Conservation (phyloP, 345 rosid species). For the Brassica carinata region DNA sequence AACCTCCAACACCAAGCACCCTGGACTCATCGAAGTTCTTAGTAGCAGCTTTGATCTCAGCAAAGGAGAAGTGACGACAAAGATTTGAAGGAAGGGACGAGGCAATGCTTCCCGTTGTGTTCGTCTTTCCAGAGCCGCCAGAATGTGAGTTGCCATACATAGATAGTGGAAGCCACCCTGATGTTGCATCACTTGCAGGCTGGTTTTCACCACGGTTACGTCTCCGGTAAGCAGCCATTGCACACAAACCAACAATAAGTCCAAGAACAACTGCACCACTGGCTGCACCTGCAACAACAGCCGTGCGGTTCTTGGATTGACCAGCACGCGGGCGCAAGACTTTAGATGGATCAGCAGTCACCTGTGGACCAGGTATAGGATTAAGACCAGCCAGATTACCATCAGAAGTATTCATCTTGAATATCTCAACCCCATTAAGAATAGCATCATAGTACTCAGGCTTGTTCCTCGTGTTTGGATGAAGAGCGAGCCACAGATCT, state of each 20-base stretch:
- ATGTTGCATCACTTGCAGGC: background rate
- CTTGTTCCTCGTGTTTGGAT: background rate
- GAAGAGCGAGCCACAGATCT: background rate
- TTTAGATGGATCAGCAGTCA: background rate
- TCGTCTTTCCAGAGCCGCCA: slow-evolving; percentile 54
- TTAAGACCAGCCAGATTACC: background rate
- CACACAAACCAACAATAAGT: background rate
- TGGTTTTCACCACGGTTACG: slow-evolving; percentile 49
- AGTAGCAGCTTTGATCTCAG: slow-evolving; percentile 92
- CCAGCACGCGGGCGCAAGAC: background rate
- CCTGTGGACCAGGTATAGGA: background rate
- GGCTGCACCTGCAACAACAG: slow-evolving; percentile 43
- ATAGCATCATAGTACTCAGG: background rate
- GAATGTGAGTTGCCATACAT: slow-evolving; percentile 96
- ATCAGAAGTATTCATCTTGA: background rate
- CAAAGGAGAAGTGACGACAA: slow-evolving; percentile 95
- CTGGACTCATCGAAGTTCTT: slow-evolving; percentile 89
- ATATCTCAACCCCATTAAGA: background rate
- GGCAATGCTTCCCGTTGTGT: slow-evolving; percentile 75
- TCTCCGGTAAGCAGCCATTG: background rate
- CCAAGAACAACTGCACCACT: slow-evolving; percentile 41
- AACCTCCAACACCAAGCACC: slow-evolving; percentile 97
- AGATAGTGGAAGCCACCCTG: slow-evolving; percentile 95
- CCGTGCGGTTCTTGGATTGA: background rate
- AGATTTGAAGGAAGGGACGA: slow-evolving; percentile 97